Percentiles rank a stretch among this genome's conserved stretches.
Conservation (phyloP, 805 yeast species). For the Yarrowia sp. region DNA sequence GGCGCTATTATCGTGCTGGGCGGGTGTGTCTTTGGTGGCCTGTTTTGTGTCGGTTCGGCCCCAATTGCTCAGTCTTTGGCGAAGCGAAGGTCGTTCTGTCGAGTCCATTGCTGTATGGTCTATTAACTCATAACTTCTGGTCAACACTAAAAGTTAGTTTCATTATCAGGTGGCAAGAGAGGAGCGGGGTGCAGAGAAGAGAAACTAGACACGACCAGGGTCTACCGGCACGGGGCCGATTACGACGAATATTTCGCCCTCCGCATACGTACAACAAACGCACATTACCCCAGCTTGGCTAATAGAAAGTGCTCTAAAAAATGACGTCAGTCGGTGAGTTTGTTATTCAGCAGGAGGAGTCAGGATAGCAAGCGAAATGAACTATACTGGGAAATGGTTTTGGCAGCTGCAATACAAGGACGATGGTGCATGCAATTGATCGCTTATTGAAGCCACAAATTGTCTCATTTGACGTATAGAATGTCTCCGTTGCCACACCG, state of each 20-base stretch:
- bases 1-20: neutral
- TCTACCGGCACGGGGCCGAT: neutral
- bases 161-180: constrained; percentile 21
- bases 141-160: constrained; percentile 29
- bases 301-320: neutral
- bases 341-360: constrained; percentile 15
- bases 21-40: neutral
- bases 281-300: neutral
- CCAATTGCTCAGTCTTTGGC: constrained; percentile 37
- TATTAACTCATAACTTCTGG: constrained; percentile 29
- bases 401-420: too few species aligned
- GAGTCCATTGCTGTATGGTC: constrained; percentile 31
- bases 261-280: too few species aligned
- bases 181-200: constrained; percentile 6
- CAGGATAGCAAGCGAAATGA: too few species aligned
- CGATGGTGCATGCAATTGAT: too few species aligned
- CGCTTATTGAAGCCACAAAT: too few species aligned
- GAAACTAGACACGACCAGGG: neutral
- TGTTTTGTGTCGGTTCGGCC: constrained; percentile 14
- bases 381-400: too few species aligned
- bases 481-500: too few species aligned
- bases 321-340: constrained; percentile 5
- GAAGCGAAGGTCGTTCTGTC: constrained; percentile 30
- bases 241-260: neutral
- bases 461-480: too few species aligned